Evolutionary conservation across 2,329 filamentous ascomycete genomes (phyloP).

Genomic region (Neonectria hederae): DNA sequence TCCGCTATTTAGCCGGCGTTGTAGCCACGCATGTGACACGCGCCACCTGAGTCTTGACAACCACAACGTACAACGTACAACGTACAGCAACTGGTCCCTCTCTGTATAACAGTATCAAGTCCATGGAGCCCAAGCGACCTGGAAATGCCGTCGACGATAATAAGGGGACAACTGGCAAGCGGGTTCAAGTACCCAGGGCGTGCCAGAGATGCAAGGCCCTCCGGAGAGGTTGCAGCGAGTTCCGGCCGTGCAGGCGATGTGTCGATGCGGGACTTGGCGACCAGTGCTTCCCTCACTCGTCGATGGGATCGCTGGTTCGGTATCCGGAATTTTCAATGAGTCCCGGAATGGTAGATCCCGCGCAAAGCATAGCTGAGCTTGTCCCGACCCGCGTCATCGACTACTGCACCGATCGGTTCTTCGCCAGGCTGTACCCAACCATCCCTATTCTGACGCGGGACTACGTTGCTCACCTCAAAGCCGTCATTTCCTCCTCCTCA

Average conservation of each 20-base stretch:
- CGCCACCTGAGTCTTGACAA: neutral
- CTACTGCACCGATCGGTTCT: conserved; percentile 52
- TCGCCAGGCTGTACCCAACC: conserved; percentile 51
- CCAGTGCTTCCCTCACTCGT: conserved; percentile 47
- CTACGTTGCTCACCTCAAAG: conserved; percentile 47
- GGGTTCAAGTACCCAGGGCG: conserved; percentile 54
- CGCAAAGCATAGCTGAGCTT: conserved; percentile 46
- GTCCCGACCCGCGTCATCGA: conserved; percentile 48
- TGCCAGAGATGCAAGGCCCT: conserved; percentile 55
- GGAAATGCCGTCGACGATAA: neutral
- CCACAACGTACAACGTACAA: neutral
- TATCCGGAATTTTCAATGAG: neutral
- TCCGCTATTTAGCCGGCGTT: neutral
- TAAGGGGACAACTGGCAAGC: conserved; percentile 40
- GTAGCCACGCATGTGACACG: neutral
- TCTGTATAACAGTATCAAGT: neutral
- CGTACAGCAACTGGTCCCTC: neutral
- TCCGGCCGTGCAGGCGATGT: conserved; percentile 55
- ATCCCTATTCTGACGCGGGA: conserved; percentile 54
- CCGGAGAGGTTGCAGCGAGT: conserved; percentile 56
- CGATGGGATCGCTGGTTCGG: conserved; percentile 14
- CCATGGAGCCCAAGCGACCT: neutral
- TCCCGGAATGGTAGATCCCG: conserved; percentile 9
- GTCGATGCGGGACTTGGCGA: conserved; percentile 52
- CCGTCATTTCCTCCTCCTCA: conserved; percentile 29